Evolutionary conservation across 2,329 filamentous ascomycete genomes (phyloP).

Genomic region (Claviceps sp.): DNA sequence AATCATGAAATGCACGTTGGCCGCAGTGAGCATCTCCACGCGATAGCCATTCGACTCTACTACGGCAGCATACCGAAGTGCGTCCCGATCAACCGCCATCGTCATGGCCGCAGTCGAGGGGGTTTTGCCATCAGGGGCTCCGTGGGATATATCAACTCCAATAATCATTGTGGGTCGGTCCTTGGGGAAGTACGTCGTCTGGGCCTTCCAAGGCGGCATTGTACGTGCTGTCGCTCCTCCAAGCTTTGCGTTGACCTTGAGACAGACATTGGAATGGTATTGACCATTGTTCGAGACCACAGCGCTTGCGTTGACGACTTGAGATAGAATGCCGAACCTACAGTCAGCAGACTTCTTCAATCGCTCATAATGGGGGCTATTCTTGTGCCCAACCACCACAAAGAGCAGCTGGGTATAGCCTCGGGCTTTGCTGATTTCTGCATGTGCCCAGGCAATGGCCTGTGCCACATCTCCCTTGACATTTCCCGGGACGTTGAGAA

Average conservation of each 20-base stretch:
- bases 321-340: constrained; percentile 69
- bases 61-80: constrained; percentile 63
- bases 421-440: constrained; percentile 39
- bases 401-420: constrained; percentile 62
- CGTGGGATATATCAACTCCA: constrained; percentile 83
- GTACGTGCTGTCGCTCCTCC: constrained; percentile 60
- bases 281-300: constrained; percentile 60
- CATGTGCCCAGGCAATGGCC: constrained; percentile 30
- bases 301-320: constrained; percentile 62
- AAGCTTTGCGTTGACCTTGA: constrained; percentile 96
- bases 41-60: constrained; percentile 75
- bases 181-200: constrained; percentile 22
- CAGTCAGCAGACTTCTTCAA: constrained; percentile 87
- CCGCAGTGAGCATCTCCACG: constrained; percentile 60
- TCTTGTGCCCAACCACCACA: constrained; percentile 61
- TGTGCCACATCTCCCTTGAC: constrained; percentile 31
- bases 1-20: constrained; percentile 55
- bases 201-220: constrained; percentile 19
- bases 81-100: constrained; percentile 59
- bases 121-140: constrained; percentile 49
- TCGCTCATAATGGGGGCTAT: constrained; percentile 60
- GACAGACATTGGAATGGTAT: constrained; percentile 84
- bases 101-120: constrained; percentile 82
- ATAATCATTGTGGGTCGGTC: constrained; percentile 62
- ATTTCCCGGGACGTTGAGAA: constrained; percentile 20